Evolutionary conservation across 2,329 filamentous ascomycete genomes (phyloP).

Genomic region (Leptodontidium sp.): DNA sequence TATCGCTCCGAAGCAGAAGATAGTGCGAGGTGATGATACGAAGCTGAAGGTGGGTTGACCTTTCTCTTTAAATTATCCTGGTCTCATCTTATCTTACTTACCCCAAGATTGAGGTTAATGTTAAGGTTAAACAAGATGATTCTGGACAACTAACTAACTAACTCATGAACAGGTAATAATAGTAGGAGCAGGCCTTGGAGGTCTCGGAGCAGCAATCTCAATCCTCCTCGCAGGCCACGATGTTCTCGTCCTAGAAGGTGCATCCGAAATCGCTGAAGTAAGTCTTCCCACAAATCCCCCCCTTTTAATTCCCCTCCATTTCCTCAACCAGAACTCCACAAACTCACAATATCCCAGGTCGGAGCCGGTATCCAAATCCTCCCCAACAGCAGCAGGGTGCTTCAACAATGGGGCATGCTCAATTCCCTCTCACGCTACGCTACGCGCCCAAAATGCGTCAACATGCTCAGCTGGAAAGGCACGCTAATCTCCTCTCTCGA

Average conservation of each 20-base stretch:
- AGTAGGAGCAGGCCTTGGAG: conserved; percentile 64
- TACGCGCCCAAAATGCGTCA: conserved; percentile 54
- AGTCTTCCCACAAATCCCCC: conserved; percentile 27
- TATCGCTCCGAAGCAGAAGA: conserved; percentile 32
- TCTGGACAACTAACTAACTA: background rate
- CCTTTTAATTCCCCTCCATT: conserved; percentile 51
- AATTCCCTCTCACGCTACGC: conserved; percentile 29
- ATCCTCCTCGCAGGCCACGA: conserved; percentile 46
- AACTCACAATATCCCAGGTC: conserved; percentile 52
- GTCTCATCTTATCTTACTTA: background rate
- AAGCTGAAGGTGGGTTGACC: conserved; percentile 35
- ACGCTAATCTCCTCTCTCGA: conserved; percentile 41
- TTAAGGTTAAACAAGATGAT: background rate
- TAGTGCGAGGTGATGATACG: conserved; percentile 29
- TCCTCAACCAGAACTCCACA: conserved; percentile 28
- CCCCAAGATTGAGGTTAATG: background rate
- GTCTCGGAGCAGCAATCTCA: conserved; percentile 53
- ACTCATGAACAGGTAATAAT: conserved; percentile 51
- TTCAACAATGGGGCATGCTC: conserved; percentile 41
- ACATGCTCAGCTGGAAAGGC: conserved; percentile 55
- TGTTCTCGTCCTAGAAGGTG: conserved; percentile 53
- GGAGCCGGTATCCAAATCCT: conserved; percentile 45
- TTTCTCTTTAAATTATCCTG: no score
- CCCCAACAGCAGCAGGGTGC: conserved; percentile 39
- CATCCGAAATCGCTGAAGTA: conserved; percentile 53